Percentiles rank a stretch among this genome's conserved stretches.
phyloP scores from a whole-genome alignment of 345 rosid species.

The Arabis alpina region DNA sequence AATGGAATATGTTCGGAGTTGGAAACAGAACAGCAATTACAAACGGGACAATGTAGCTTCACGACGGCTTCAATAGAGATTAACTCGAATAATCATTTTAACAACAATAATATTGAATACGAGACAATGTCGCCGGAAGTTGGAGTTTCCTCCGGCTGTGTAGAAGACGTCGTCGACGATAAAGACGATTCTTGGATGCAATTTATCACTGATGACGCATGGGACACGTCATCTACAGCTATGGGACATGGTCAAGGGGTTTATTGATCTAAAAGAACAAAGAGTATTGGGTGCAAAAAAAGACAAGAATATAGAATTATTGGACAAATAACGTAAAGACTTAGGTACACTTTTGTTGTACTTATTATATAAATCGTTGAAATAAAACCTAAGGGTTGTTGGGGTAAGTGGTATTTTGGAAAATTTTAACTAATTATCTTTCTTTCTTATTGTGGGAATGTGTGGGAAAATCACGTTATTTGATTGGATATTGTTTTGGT shows the following conservation, averaged over 20 bases:
- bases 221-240: constrained; percentile 62
- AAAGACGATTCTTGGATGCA: constrained; percentile 99
- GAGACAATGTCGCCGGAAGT: constrained; percentile 84
- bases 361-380: constrained; percentile 17
- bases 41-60: constrained; percentile 55
- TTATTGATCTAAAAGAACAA: constrained; percentile 31
- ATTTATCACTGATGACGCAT: constrained; percentile 89
- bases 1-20: constrained; percentile 74
- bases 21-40: constrained; percentile 59
- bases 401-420: constrained; percentile 25
- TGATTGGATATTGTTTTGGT: constrained; percentile 28
- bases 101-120: constrained; percentile 37
- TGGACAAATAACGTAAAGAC: constrained; percentile 24
- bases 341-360: constrained; percentile 44
- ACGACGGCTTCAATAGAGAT: constrained; percentile 52
- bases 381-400: constrained; percentile 36
- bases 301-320: constrained; percentile 4
- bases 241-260: constrained; percentile 46
- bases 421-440: constrained; percentile 13
- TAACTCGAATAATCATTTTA: constrained; percentile 5
- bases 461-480: constrained; percentile 29
- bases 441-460: constrained; percentile 37
- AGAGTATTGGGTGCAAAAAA: background rate
- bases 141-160: constrained; percentile 54
- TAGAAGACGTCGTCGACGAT: constrained; percentile 73